Conservation (phyloP, 805 yeast species). For the Diddensiella santjacobensis region DNA sequence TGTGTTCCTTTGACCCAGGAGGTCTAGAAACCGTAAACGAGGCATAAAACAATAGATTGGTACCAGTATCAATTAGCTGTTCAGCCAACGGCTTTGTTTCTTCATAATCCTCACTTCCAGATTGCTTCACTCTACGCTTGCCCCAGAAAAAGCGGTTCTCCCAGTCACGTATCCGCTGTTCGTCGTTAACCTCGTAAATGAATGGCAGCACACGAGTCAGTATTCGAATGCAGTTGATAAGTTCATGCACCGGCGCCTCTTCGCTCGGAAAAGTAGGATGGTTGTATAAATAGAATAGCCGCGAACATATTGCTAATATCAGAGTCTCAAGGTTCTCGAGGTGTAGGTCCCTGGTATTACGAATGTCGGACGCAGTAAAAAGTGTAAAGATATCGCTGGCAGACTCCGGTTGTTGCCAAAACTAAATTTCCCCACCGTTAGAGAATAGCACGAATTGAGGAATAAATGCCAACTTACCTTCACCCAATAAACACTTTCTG, state of each 20-base stretch:
- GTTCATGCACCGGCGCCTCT: conserved; percentile 33
- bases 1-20: conserved; percentile 24
- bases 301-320: conserved; percentile 39
- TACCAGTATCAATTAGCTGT: conserved; percentile 37
- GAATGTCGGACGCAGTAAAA: conserved; percentile 55
- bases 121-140: conserved; percentile 4
- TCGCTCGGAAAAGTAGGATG: conserved; percentile 29
- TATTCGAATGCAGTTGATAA: conserved; percentile 60
- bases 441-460: conserved; percentile 1
- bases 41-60: conserved; percentile 50
- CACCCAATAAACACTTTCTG: conserved; percentile 40
- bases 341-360: conserved; percentile 56
- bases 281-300: conserved; percentile 29
- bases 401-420: conserved; percentile 48
- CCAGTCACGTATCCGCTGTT: conserved; percentile 20
- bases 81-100: conserved; percentile 32
- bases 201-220: conserved; percentile 65
- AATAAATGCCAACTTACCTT: conserved; percentile 21
- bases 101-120: conserved; percentile 7
- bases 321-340: conserved; percentile 54
- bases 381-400: conserved; percentile 57
- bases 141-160: conserved; percentile 46
- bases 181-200: conserved; percentile 51
- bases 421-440: conserved; percentile 27
- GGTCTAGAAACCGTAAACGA: conserved; percentile 49